Evolutionary conservation across 345 rosid species (phyloP), one percentile per base, ranked within the genome.

Genomic region (Zanthoxylum bungeanum): DNA sequence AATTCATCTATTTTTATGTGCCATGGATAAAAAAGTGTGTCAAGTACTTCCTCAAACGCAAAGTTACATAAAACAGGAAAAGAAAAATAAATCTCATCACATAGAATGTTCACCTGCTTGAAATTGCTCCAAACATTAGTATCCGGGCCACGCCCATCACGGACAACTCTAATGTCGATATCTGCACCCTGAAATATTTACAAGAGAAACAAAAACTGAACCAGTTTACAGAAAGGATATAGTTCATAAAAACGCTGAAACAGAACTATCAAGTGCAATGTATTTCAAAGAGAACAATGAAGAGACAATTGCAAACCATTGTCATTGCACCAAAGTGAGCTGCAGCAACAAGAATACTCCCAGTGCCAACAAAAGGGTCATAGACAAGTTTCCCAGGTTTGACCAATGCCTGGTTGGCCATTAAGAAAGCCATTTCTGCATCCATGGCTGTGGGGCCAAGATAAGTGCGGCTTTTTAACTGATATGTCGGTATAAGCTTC

Each of bases 371-470:
- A 46, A 95, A 95, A 82, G 98, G 99, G 62, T 92, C 99, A 81
- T 85, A 95, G 24, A 95, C 86, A 55, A 91, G 93, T 65, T 91
- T 95, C 60, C 98, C 98, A 12, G 87, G 82, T 0, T 86, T 74
- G 39, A 85, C 94, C 71, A 87, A 80, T 2, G 93, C 99, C 85
- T 95, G 99, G 77, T 95, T 95, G 11, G 97, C 96, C 99, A 95
- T 92, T 59, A 95, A 84, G 80, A 95, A 91, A 73, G 99, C 98
- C 85, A 92, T 79, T 81, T 95, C 99, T n/a, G 99, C 99, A 77
- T 91, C 99, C 98, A 95, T 91, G 49, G 99, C 97, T 16, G 99
- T 89, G 3, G 98, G 99, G 25, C 99, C 98, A 69, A 95, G 91
- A 79, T 92, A 95, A 25, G 25, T 89, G 5, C 97, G 92, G 80